A percentile compares a stretch with the other conserved stretches of the same genome.
Evolutionary conservation across 2,329 filamentous ascomycete genomes (phyloP).

Genomic region (Fusarium subglutinans): DNA sequence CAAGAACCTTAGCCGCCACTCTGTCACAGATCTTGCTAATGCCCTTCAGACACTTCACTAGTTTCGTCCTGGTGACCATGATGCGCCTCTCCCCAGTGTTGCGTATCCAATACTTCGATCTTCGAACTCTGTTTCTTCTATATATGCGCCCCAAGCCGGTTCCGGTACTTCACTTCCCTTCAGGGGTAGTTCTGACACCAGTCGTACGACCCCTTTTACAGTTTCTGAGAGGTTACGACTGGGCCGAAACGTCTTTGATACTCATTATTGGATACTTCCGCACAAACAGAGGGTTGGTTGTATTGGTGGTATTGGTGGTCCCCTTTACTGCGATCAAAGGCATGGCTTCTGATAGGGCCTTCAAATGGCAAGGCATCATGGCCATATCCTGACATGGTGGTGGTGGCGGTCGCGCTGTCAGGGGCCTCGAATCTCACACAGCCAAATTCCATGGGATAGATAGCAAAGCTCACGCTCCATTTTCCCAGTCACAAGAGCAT

Average conservation of each 20-base stretch:
- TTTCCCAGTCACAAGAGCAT: too few relatives aligned
- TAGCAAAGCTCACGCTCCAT: neutral
- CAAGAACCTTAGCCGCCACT: too few relatives aligned
- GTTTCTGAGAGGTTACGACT: neutral
- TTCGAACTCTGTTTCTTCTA: conserved; percentile 28
- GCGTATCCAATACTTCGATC: neutral
- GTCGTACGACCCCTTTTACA: too few relatives aligned
- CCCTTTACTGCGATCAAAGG: too few relatives aligned
- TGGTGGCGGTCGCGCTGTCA: neutral
- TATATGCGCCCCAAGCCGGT: conserved; percentile 15
- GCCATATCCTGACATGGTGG: neutral
- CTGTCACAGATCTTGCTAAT: neutral
- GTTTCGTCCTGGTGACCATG: conserved; percentile 4
- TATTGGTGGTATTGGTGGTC: too few relatives aligned
- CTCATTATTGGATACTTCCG: too few relatives aligned
- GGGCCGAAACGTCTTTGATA: neutral
- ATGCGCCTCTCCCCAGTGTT: neutral
- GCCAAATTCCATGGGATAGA: neutral
- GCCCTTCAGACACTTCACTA: neutral
- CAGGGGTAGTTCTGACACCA: neutral
- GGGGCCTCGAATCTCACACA: neutral
- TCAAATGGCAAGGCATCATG: neutral
- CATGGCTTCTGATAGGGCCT: neutral
- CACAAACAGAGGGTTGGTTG: neutral
- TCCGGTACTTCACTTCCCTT: neutral